Evolutionary conservation across 129 eudicot genomes (phyloP).

Genomic region (Escallonia rubra): DNA sequence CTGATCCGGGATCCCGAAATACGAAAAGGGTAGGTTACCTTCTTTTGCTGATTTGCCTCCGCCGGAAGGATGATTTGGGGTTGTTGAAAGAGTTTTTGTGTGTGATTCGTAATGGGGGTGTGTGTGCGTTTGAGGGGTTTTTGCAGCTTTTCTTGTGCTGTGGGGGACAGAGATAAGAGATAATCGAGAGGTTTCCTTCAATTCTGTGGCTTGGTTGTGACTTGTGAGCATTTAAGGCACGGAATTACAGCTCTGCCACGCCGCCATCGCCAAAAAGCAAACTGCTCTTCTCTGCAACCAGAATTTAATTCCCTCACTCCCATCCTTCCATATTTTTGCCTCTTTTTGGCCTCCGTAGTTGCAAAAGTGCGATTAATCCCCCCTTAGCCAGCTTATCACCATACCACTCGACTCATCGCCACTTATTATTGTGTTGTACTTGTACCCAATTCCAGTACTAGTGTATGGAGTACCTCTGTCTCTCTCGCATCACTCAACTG

Average conservation of each 20-base stretch:
- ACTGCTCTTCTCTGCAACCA: not conserved
- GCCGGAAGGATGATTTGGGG: no score
- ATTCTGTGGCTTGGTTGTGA: conserved; percentile 13
- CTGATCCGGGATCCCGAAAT: not conserved
- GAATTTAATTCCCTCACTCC: not conserved
- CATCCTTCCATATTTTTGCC: not conserved
- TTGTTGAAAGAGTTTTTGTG: not conserved
- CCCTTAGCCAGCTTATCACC: no score
- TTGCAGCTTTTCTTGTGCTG: not conserved
- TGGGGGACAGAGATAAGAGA: not conserved
- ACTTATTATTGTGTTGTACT: not conserved
- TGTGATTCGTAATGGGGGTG: not conserved
- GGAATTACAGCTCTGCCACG: conserved; percentile 33
- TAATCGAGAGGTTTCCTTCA: conserved; percentile 1
- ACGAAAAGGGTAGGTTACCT: not conserved
- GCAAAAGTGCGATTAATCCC: not conserved
- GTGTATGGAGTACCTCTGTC: no score
- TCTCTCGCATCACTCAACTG: no score
- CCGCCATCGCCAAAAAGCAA: conserved; percentile 34
- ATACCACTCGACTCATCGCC: not conserved
- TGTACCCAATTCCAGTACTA: no score
- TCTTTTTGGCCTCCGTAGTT: not conserved
- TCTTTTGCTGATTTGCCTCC: no score
- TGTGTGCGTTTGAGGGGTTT: not conserved
- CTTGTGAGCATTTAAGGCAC: conserved; percentile 1